A percentile compares a stretch with the other conserved stretches of the same genome.
These are phyloP conservation scores for Acacia acuminata DNA, from an alignment of 306 rosid species.

Conservation along the genomic window DNA sequence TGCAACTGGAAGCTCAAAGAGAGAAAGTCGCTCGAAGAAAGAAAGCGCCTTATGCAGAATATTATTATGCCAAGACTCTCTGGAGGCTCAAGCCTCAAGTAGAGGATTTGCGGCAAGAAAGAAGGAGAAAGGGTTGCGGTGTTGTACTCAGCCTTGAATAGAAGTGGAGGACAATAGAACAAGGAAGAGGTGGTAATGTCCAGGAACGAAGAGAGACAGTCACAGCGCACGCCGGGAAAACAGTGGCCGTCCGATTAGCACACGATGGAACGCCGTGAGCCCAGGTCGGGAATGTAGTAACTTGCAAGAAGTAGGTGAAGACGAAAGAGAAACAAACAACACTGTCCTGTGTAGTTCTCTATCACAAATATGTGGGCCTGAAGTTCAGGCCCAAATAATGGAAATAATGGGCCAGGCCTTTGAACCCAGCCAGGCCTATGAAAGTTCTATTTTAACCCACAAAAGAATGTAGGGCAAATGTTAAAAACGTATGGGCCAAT, in stretches of 20 bases:
- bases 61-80: not conserved
- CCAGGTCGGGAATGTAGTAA: not conserved
- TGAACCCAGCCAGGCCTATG: not conserved
- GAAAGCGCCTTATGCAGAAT: not conserved
- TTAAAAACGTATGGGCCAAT: not conserved
- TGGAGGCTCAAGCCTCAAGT: constrained; percentile 8
- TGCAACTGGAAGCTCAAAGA: constrained; percentile 1
- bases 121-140: not conserved
- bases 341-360: not conserved
- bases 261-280: not conserved
- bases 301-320: not conserved
- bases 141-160: constrained; percentile 24
- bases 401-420: not conserved
- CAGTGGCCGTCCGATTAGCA: constrained; percentile 17
- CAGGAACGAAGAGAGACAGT: not conserved
- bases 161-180: constrained; percentile 22
- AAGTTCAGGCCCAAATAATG: not conserved
- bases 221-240: constrained; percentile 8
- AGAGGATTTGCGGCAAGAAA: not conserved
- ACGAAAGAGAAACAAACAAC: not conserved
- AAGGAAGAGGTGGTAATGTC: not conserved
- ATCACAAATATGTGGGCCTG: not conserved
- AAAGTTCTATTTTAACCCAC: too few species aligned
- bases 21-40: not conserved
- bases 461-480: not conserved